A percentile compares a stretch with the other conserved stretches of the same genome.
These are phyloP conservation scores for Zanthoxylum bungeanum DNA, from an alignment of 345 rosid species.

Conservation along the genomic window DNA sequence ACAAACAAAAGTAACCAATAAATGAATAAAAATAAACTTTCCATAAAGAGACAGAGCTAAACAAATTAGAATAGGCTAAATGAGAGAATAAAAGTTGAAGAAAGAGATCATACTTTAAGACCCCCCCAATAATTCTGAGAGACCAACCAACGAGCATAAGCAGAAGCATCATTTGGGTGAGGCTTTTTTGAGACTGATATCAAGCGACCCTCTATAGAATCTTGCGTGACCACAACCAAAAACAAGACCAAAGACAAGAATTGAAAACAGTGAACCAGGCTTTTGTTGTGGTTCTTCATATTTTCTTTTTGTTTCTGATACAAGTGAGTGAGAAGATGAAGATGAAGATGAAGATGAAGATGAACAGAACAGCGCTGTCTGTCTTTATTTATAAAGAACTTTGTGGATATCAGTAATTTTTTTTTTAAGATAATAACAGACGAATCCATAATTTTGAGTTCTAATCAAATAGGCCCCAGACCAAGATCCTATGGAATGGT, in stretches of 20 bases:
- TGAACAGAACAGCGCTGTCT: background rate
- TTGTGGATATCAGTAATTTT: background rate
- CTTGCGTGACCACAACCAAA: conserved; percentile 17
- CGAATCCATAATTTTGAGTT: too few relatives aligned
- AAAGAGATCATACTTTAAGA: conserved; percentile 49
- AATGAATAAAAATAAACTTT: background rate
- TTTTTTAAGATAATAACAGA: too few relatives aligned
- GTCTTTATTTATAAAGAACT: background rate
- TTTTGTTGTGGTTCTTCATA: conserved; percentile 13
- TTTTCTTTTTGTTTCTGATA: background rate
- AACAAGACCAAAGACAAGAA: background rate
- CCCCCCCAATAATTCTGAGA: conserved; percentile 83
- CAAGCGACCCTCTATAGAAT: conserved; percentile 41
- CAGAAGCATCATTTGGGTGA: conserved; percentile 48
- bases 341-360: background rate
- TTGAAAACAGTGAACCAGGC: background rate
- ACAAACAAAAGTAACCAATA: background rate
- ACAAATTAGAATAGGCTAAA: background rate
- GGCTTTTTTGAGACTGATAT: conserved; percentile 50
- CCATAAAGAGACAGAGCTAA: background rate
- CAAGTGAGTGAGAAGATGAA: background rate
- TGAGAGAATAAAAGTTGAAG: background rate
- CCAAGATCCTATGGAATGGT: too few relatives aligned
- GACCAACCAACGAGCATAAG: conserved; percentile 87
- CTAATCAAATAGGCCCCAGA: too few relatives aligned